These are phyloP conservation scores for Luffa aegyptiaca DNA, from an alignment of 306 rosid species.

Conservation along the genomic window DNA sequence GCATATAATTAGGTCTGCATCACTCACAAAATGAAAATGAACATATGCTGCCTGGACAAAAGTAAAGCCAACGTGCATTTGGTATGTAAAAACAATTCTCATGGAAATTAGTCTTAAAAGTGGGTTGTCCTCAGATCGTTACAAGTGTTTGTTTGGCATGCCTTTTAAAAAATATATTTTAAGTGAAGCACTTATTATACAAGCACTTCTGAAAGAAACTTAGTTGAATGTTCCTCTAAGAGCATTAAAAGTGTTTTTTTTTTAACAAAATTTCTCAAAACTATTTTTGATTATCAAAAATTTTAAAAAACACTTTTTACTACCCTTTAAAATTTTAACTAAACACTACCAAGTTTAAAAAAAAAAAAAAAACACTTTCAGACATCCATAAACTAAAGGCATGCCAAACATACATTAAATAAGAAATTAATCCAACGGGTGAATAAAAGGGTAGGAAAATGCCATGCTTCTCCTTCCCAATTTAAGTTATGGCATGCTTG, in stretches of 20 bases:
- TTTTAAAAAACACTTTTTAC: neutral
- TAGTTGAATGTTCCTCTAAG: neutral
- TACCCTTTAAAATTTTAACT: neutral
- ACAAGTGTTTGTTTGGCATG: neutral
- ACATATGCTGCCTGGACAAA: neutral
- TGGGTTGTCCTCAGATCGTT: neutral
- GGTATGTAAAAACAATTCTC: neutral
- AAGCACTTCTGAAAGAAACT: neutral
- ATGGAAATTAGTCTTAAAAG: neutral
- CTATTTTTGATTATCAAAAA: neutral
- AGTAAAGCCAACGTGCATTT: neutral
- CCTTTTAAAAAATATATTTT: neutral
- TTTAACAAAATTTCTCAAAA: neutral
- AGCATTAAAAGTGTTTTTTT: neutral
- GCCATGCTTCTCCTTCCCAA: neutral
- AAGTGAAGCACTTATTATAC: neutral
- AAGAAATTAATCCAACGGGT: neutral
- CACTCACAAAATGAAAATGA: neutral
- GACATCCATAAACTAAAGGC: neutral
- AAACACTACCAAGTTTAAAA: neutral
- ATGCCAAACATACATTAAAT: neutral
- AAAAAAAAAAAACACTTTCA: neutral
- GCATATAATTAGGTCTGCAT: slow-evolving; percentile 11
- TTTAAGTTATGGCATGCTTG: neutral
- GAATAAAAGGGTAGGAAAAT: neutral